Conservation (phyloP, 169 alveolate species). For the Plasmodium reichenowi region DNA sequence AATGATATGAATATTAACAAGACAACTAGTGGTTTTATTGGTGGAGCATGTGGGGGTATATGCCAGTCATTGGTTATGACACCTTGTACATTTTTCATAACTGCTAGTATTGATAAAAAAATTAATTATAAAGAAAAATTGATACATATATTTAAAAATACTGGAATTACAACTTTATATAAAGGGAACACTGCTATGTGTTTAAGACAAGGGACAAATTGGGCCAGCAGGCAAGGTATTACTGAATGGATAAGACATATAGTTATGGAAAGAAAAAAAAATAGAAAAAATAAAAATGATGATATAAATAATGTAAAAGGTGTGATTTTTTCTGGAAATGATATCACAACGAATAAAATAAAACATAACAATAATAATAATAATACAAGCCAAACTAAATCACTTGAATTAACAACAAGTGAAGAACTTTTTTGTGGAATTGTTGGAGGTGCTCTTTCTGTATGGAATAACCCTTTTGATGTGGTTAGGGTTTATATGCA, state of each 20-base stretch:
- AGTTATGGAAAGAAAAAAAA: slow-evolving; percentile 29
- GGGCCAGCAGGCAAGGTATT: slow-evolving; percentile 89
- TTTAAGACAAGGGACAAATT: slow-evolving; percentile 85
- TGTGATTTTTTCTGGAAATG: neutral
- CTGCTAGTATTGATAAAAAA: slow-evolving; percentile 82
- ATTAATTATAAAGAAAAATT: slow-evolving; percentile 53
- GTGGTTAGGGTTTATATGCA: slow-evolving; percentile 87
- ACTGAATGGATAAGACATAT: slow-evolving; percentile 80
- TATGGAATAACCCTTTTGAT: slow-evolving; percentile 89
- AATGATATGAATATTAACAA: slow-evolving; percentile 37
- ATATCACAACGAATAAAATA: neutral
- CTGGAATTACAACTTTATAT: slow-evolving; percentile 83
- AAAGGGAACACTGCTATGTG: slow-evolving; percentile 86
- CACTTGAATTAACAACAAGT: slow-evolving; percentile 3
- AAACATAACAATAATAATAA: neutral
- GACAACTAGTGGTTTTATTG: slow-evolving; percentile 81
- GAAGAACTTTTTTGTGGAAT: slow-evolving; percentile 79
- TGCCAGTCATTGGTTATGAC: slow-evolving; percentile 85
- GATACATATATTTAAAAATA: slow-evolving; percentile 25
- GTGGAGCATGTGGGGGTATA: slow-evolving; percentile 87
- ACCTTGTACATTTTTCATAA: slow-evolving; percentile 86
- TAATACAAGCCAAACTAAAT: neutral
- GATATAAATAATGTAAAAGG: neutral
- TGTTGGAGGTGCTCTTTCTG: slow-evolving; percentile 84
- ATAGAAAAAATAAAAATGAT: neutral